Base-by-base conservation (phyloP, 2,329 filamentous ascomycete genomes). In the Lasiodiplodia gonubiensis region DNA sequence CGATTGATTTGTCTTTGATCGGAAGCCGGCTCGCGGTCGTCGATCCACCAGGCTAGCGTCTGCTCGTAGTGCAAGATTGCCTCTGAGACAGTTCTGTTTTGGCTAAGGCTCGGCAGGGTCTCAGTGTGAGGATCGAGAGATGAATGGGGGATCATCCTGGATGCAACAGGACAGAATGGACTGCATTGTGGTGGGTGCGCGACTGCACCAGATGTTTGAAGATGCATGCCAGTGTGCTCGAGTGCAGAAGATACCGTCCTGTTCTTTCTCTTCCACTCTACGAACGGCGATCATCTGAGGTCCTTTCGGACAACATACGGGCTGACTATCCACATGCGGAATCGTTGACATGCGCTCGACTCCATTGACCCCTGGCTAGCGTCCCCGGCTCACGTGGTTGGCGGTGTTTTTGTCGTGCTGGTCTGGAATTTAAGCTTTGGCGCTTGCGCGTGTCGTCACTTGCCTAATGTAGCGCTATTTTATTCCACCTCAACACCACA, bases 361-460 rank as follows among this genome's bases (percentile, higher is more conserved):
- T 25, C 27, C 39, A 16, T 18, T 16, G 52, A 46, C 18, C 39
- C 57, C 57, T 33, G 16, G 39, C n/a, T 39, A 14, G 55, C 14
- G 6, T 21, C 14, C 39, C 25, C 10, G 39, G 39, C 39, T 46
- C 39, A 8, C 23, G 23, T 12, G 11, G 10, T 30, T n/a, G 42
- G 10, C 57, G 57, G 25, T 48, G 11, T 49, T 42, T 33, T 33
- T 33, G 30, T 33, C 39, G 11, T 49, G 33, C 57, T 61, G 14
- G 18, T 14, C 25, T 25, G 12, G 11, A 33, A 10, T 33, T 51
- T 63, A 63, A 25, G 51, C 46, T 63, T 63, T 51, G 46, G 59
- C 59, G 30, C 46, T 63, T 63, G 42, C 59, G 59, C 59, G 8
- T 35, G 59, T 25, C 46, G 59, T 51, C 59, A 61, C 59, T 63